Percentiles rank a stretch among this genome's conserved stretches.
Conservation (phyloP, 2,329 filamentous ascomycete species). For the Thielaviopsis populi region DNA sequence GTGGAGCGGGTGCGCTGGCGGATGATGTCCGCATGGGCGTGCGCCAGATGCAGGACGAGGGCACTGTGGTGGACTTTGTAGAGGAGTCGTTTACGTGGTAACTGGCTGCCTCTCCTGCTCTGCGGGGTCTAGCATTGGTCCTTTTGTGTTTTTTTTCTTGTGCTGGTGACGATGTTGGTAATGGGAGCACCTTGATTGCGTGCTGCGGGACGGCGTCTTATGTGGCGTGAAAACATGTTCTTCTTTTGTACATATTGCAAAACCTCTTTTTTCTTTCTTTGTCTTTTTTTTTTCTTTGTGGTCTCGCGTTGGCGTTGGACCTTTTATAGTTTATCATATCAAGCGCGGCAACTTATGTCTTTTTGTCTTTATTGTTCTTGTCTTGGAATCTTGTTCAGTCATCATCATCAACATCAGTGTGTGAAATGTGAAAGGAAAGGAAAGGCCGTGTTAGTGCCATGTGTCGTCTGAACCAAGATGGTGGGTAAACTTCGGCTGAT, state of each 20-base stretch:
- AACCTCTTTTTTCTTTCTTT: constrained; percentile 2
- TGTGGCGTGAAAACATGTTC: neutral
- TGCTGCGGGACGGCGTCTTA: neutral
- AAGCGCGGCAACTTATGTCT: too few species aligned
- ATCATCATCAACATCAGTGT: too few species aligned
- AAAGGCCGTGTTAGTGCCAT: neutral
- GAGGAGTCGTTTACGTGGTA: constrained; percentile 64
- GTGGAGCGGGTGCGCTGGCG: constrained; percentile 57
- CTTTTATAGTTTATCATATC: too few species aligned
- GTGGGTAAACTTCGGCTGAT: neutral
- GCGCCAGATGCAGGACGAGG: constrained; percentile 43
- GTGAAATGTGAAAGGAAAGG: too few species aligned
- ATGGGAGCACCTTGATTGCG: neutral
- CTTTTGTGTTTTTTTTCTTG: neutral
- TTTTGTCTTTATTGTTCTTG: neutral
- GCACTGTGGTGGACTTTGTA: constrained; percentile 53
- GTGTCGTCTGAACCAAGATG: neutral
- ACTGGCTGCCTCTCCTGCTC: constrained; percentile 11
- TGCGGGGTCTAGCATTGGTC: neutral
- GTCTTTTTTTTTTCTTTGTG: constrained; percentile 8
- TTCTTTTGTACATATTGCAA: constrained; percentile 2
- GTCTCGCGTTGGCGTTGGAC: too few species aligned
- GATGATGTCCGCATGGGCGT: constrained; percentile 62
- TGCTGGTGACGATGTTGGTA: neutral
- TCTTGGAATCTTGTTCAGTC: neutral